A percentile compares a stretch with the other conserved stretches of the same genome.
These are phyloP conservation scores for Pestalotiopsis sp. DNA, from an alignment of 2,329 filamentous ascomycete genomes.

Conservation along the genomic window DNA sequence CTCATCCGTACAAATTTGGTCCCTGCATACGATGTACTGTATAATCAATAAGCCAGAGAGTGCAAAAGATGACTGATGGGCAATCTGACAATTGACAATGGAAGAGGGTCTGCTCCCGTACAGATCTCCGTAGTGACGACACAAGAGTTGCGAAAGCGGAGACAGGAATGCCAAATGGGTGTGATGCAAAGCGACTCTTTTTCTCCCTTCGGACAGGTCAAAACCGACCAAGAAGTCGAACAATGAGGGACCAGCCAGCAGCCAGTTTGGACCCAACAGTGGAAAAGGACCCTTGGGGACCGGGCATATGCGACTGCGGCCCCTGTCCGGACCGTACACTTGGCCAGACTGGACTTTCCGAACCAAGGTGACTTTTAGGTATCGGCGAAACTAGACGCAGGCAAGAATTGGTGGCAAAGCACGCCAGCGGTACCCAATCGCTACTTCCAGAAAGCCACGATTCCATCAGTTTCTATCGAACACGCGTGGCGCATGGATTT, in stretches of 20 bases:
- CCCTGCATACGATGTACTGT: background rate
- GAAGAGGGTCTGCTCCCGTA: background rate
- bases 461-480: constrained; percentile 37
- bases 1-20: background rate
- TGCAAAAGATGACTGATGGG: background rate
- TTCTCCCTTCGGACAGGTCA: background rate
- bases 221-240: background rate
- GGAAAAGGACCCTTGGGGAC: background rate
- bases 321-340: background rate
- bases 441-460: constrained; percentile 31
- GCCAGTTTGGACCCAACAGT: background rate
- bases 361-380: background rate
- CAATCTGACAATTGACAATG: background rate
- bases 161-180: background rate
- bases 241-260: background rate
- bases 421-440: constrained; percentile 12
- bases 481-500: constrained; percentile 30
- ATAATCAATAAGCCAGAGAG: background rate
- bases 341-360: background rate
- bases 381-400: background rate
- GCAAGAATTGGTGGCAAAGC: background rate
- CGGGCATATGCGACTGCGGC: background rate
- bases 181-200: background rate
- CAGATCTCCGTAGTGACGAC: background rate
- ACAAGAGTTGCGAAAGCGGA: background rate